phyloP scores from a whole-genome alignment of 2,329 filamentous ascomycete genomes.

The Verticillium nonalfalfae region DNA sequence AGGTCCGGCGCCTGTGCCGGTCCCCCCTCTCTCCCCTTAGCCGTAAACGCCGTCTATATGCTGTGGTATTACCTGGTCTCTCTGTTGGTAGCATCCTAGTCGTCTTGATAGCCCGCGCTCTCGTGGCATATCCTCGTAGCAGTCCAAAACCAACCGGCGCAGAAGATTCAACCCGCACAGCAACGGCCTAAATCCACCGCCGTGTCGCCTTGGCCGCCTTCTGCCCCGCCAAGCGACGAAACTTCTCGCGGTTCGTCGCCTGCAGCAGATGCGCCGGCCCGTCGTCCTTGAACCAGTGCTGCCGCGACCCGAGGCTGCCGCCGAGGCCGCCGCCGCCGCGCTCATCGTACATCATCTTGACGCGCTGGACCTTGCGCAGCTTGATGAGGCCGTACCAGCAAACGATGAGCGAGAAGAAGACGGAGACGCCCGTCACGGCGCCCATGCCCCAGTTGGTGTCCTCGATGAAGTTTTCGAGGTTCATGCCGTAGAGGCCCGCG shows the following conservation, averaged over 20 bases:
- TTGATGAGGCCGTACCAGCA: conserved; percentile 80
- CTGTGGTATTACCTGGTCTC: no score
- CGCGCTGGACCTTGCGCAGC: conserved; percentile 77
- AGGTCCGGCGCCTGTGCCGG: no score
- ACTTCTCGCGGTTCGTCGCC: conserved; percentile 46
- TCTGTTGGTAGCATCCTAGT: no score
- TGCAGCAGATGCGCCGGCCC: conserved; percentile 45
- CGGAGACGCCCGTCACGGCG: conserved; percentile 64
- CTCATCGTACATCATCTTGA: conserved; percentile 66
- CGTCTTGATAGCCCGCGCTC: no score
- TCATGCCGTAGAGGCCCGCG: conserved; percentile 99
- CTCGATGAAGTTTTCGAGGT: conserved; percentile 97
- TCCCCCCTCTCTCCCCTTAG: no score
- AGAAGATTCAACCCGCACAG: no score
- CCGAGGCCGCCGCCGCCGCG: conserved; percentile 16
- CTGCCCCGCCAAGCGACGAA: conserved; percentile 44
- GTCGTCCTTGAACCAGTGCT: conserved; percentile 39
- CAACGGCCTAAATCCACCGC: conserved; percentile 16
- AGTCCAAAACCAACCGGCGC: no score
- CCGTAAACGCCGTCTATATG: not conserved
- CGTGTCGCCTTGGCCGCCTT: conserved; percentile 29
- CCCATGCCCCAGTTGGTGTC: conserved; percentile 84
- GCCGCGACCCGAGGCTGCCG: conserved; percentile 11
- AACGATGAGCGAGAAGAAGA: conserved; percentile 67
- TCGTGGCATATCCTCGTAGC: no score